Evolutionary conservation across 805 yeast genomes (phyloP), one percentile per base, ranked within the genome.

Genomic region (Candida tammaniensis): DNA sequence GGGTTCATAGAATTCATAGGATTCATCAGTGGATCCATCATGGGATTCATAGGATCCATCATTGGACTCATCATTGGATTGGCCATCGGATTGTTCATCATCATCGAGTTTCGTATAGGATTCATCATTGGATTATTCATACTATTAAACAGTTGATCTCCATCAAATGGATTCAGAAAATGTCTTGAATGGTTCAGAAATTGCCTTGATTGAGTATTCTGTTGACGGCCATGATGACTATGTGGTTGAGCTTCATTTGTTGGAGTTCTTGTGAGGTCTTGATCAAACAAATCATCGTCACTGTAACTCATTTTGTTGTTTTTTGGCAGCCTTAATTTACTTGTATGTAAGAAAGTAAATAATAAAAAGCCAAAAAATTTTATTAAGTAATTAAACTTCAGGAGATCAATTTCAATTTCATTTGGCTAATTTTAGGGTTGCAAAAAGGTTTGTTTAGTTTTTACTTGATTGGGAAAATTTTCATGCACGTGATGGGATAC

Each of bases 261-360:
- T 10, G 10, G 17, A 9, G 27, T 24, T 14, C 23, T 24, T 12
- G n/a, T 17, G 10, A 24, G 12, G 7, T 10, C 22, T 10, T 20
- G n/a, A 15, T 41, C 42, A 24, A 41, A 41, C 26, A 37, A 41
- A 26, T 41, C 44, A 27, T 41, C 44, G 6, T 41, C 44, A 21
- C 38, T 34, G 12, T 32, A n/a, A n/a, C n/a, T n/a, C n/a, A n/a
- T n/a, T n/a, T n/a, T n/a, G n/a, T n/a, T n/a, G n/a, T n/a, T n/a
- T n/a, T n/a, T n/a, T n/a, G n/a, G n/a, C n/a, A n/a, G n/a, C n/a
- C n/a, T n/a, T n/a, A n/a, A n/a, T n/a, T n/a, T n/a, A n/a, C n/a
- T n/a, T n/a, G n/a, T n/a, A n/a, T n/a, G n/a, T n/a, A n/a, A n/a
- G n/a, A n/a, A n/a, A n/a, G n/a, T n/a, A n/a, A n/a, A n/a, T n/a